Evolutionary conservation across 805 yeast species (phyloP).

Genomic region (Lipomyces kockii): DNA sequence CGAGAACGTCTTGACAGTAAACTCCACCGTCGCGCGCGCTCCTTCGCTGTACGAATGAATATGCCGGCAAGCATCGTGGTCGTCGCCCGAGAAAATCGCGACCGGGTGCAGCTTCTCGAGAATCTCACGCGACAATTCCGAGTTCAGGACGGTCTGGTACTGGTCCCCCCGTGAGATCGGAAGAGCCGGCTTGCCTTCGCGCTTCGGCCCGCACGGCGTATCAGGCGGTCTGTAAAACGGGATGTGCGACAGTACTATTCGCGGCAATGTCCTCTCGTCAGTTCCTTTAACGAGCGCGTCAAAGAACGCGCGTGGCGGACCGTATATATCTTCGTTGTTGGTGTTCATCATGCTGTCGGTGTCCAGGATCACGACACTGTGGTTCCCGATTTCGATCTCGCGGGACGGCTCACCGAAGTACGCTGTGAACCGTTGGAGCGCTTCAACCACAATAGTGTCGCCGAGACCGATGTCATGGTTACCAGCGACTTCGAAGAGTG

Average conservation of each 20-base stretch:
- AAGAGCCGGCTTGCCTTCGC: conserved; percentile 71
- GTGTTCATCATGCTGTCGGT: conserved; percentile 78
- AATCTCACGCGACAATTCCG: conserved; percentile 61
- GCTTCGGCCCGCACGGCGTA: conserved; percentile 67
- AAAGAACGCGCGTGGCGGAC: conserved; percentile 59
- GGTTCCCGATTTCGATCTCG: conserved; percentile 61
- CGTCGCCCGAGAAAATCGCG: conserved; percentile 87
- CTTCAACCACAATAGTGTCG: conserved; percentile 61
- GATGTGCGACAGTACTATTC: conserved; percentile 80
- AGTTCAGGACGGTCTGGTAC: conserved; percentile 85
- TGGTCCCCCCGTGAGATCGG: conserved; percentile 79
- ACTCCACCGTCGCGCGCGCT: conserved; percentile 55
- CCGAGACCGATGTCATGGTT: conserved; percentile 98
- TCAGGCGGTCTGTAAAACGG: conserved; percentile 77
- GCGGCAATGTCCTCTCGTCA: conserved; percentile 52
- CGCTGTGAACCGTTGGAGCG: conserved; percentile 65
- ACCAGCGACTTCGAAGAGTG: conserved; percentile 62
- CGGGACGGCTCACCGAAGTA: conserved; percentile 74
- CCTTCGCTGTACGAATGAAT: conserved; percentile 52
- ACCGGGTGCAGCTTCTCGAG: conserved; percentile 66
- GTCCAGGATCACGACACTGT: conserved; percentile 77
- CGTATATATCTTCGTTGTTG: conserved; percentile 51
- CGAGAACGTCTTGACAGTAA: conserved; percentile 85
- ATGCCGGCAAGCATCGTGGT: conserved; percentile 91
- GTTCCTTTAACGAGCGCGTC: conserved; percentile 37